Percentiles rank a stretch among this genome's conserved stretches.
These are phyloP conservation scores for Globisporangium alternatum DNA, from an alignment of 352 stramenopile genomes.

Conservation along the genomic window DNA sequence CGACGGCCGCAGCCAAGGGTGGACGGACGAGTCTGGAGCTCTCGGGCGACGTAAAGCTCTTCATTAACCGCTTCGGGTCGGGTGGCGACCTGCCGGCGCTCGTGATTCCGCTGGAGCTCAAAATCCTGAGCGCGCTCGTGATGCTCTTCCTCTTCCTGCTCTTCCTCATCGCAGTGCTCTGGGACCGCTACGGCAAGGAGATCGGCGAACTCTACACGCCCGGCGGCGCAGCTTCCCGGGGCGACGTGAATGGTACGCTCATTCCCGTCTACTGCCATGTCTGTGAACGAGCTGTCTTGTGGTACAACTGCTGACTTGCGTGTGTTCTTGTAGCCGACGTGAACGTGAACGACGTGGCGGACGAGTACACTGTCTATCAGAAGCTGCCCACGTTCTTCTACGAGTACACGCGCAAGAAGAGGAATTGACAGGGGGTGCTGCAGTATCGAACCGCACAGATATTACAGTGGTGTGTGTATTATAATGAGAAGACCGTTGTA, in stretches of 20 bases:
- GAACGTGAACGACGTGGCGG: conserved; percentile 66
- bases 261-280: not conserved
- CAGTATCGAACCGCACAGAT: not conserved
- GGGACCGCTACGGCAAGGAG: conserved; percentile 83
- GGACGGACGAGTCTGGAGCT: conserved; percentile 20
- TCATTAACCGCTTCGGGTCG: conserved; percentile 13
- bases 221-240: conserved; percentile 21
- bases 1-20: conserved; percentile 16
- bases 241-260: conserved; percentile 24
- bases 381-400: conserved; percentile 88
- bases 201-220: conserved; percentile 79
- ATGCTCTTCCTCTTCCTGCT: conserved; percentile 76
- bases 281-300: not conserved
- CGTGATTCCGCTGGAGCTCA: conserved; percentile 56
- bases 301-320: not conserved
- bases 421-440: conserved; percentile 15
- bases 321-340: conserved; percentile 26
- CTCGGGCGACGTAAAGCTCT: conserved; percentile 25
- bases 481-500: conserved; percentile 1
- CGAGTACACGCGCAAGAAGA: conserved; percentile 80
- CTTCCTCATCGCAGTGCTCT: conserved; percentile 80
- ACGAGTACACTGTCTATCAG: conserved; percentile 85
- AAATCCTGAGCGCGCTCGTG: conserved; percentile 61
- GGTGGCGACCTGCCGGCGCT: conserved; percentile 26
- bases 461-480: not conserved